Conservation (phyloP, 495 filamentous ascomycete genomes). For the Pyronema domesticum region DNA sequence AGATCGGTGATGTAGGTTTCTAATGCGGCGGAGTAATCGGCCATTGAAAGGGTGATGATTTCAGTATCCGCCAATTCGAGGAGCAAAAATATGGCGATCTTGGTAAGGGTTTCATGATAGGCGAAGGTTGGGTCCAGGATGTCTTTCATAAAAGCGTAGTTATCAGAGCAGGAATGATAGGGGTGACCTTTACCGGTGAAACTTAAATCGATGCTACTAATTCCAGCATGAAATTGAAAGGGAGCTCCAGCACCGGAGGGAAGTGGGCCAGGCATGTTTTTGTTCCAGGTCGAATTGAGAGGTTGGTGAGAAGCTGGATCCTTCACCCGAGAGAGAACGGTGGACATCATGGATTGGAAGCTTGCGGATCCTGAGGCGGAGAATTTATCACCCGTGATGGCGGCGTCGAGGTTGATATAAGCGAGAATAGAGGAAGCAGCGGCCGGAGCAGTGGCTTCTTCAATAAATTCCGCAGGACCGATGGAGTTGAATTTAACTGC, state of each 20-base stretch:
- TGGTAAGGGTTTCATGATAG: conserved; percentile 62
- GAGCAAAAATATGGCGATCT: conserved; percentile 67
- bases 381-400: conserved; percentile 56
- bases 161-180: conserved; percentile 75
- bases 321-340: conserved; percentile 49
- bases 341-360: conserved; percentile 50
- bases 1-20: conserved; percentile 46
- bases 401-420: conserved; percentile 87
- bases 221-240: conserved; percentile 88
- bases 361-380: conserved; percentile 61
- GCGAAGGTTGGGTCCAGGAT: conserved; percentile 65
- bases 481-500: conserved; percentile 84
- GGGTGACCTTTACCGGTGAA: conserved; percentile 56
- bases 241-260: conserved; percentile 77
- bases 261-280: conserved; percentile 45
- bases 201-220: conserved; percentile 69
- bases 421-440: conserved; percentile 49
- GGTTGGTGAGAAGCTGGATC: conserved; percentile 58
- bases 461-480: conserved; percentile 88
- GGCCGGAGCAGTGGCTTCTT: conserved; percentile 31
- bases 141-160: conserved; percentile 64
- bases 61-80: conserved; percentile 67
- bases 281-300: conserved; percentile 54
- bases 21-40: conserved; percentile 51
- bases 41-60: conserved; percentile 67